A percentile compares a stretch with the other conserved stretches of the same genome.
Conservation (phyloP, 352 stramenopile species). For the Plasmopara muralis region DNA sequence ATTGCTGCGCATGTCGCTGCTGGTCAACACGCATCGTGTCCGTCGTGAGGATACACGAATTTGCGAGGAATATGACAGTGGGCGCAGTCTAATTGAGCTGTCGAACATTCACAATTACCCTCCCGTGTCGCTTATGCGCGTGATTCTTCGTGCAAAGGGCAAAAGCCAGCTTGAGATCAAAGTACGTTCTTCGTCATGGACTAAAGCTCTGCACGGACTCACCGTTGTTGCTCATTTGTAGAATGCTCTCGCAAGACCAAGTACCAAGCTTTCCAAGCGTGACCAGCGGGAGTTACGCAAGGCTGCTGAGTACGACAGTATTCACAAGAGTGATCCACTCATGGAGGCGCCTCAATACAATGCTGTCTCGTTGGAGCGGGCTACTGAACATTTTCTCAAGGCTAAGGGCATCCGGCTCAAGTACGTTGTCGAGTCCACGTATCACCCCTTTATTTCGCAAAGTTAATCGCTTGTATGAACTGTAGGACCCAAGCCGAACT, state of each 20-base stretch:
- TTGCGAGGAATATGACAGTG: constrained; percentile 60
- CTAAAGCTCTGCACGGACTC: background rate
- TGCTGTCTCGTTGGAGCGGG: constrained; percentile 61
- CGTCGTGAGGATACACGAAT: constrained; percentile 52
- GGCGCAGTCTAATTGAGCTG: constrained; percentile 72
- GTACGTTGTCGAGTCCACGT: constrained; percentile 22
- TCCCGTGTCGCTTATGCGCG: constrained; percentile 76
- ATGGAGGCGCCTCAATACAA: constrained; percentile 67
- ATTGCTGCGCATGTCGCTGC: constrained; percentile 73
- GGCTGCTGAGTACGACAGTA: constrained; percentile 70
- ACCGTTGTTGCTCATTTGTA: constrained; percentile 20
- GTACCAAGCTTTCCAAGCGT: constrained; percentile 48
- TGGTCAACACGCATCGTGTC: constrained; percentile 83
- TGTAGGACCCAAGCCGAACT: constrained; percentile 63
- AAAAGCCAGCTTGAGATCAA: constrained; percentile 58
- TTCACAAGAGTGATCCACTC: constrained; percentile 79
- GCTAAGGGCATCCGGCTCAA: constrained; percentile 71
- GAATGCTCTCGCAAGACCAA: constrained; percentile 44
- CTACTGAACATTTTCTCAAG: constrained; percentile 68
- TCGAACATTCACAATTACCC: constrained; percentile 74
- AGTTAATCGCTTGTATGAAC: constrained; percentile 4
- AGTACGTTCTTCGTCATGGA: constrained; percentile 12
- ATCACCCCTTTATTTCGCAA: background rate
- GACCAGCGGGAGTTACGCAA: constrained; percentile 69
- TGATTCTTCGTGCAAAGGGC: constrained; percentile 63